phyloP scores from a whole-genome alignment of 495 filamentous ascomycete genomes.

The Staphylotrichum longicolle region DNA sequence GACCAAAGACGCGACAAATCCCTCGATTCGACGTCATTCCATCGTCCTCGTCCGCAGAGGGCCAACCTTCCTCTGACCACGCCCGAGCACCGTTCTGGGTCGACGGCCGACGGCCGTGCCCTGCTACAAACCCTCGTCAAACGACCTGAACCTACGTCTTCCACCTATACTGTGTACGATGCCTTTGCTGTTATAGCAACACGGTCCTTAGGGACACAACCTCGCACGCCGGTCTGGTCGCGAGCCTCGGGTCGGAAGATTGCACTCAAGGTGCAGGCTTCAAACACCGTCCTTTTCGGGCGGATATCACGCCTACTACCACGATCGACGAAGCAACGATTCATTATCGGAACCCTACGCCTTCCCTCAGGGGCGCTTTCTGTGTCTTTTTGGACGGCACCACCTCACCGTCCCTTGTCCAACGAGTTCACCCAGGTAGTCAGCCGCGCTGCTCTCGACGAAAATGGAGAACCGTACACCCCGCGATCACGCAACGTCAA shows the following conservation, averaged over 20 bases:
- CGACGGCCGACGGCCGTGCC: conserved; percentile 23
- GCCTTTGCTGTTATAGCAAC: conserved; percentile 53
- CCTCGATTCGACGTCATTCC: conserved; percentile 22
- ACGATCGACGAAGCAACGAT: conserved; percentile 14
- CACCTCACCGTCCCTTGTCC: conserved; percentile 8
- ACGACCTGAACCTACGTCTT: conserved; percentile 22
- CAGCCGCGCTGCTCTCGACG: conserved; percentile 9
- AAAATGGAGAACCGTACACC: conserved; percentile 42
- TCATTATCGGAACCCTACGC: neutral
- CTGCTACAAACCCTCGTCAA: conserved; percentile 26
- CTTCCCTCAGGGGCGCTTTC: too few species aligned
- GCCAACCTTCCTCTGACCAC: conserved; percentile 9
- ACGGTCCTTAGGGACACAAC: conserved; percentile 56
- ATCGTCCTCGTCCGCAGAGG: conserved; percentile 2
- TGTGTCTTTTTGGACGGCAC: neutral
- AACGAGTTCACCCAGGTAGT: conserved; percentile 6
- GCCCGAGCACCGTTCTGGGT: conserved; percentile 11
- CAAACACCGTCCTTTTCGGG: conserved; percentile 8
- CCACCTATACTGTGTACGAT: conserved; percentile 33
- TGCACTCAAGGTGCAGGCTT: conserved; percentile 28
- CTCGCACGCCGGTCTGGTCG: conserved; percentile 32
- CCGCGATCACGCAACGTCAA: conserved; percentile 41
- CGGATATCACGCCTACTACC: conserved; percentile 3
- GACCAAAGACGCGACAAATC: conserved; percentile 2
- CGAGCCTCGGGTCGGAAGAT: conserved; percentile 27